Evolutionary conservation across 164 flowering plant species (phyloP).

Genomic region (Piper longum): DNA sequence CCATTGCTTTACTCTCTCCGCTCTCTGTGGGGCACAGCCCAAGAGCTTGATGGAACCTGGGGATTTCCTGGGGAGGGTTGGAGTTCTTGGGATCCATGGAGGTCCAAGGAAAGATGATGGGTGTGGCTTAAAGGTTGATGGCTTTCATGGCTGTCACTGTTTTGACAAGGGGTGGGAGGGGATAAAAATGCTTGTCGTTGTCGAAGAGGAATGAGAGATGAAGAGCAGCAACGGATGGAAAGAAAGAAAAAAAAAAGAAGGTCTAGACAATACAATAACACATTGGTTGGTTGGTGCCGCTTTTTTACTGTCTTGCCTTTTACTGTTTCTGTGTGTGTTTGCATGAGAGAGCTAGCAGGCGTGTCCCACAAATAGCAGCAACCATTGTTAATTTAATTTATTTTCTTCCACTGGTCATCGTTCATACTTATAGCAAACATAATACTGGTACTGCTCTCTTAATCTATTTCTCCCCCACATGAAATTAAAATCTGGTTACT

Average conservation of each 20-base stretch:
- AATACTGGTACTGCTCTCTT: too few relatives aligned
- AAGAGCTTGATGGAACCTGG: constrained; percentile 30
- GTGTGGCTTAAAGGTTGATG: constrained; percentile 27
- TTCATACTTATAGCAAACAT: too few relatives aligned
- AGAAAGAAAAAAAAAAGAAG: too few relatives aligned
- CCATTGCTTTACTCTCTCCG: constrained; percentile 29
- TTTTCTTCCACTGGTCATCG: too few relatives aligned
- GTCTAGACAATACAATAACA: neutral
- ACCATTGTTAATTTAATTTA: neutral
- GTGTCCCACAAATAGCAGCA: neutral
- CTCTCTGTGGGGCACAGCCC: constrained; percentile 25
- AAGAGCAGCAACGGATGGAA: too few relatives aligned
- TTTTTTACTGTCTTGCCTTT: constrained; percentile 2
- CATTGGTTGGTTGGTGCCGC: neutral
- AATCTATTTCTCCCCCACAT: too few relatives aligned
- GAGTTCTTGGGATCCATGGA: constrained; percentile 58
- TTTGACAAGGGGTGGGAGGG: constrained; percentile 16
- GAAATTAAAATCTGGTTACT: neutral
- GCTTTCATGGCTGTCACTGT: constrained; percentile 38
- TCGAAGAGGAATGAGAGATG: constrained; percentile 13
- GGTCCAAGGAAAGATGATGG: constrained; percentile 8
- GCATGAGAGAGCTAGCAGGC: neutral
- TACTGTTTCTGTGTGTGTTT: neutral
- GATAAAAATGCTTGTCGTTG: constrained; percentile 8
- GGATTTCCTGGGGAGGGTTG: constrained; percentile 23